Percentiles rank a stretch among this genome's conserved stretches.
phyloP scores from a whole-genome alignment of 192 early-diverging fungal species.

The Entomortierella lignicola region DNA sequence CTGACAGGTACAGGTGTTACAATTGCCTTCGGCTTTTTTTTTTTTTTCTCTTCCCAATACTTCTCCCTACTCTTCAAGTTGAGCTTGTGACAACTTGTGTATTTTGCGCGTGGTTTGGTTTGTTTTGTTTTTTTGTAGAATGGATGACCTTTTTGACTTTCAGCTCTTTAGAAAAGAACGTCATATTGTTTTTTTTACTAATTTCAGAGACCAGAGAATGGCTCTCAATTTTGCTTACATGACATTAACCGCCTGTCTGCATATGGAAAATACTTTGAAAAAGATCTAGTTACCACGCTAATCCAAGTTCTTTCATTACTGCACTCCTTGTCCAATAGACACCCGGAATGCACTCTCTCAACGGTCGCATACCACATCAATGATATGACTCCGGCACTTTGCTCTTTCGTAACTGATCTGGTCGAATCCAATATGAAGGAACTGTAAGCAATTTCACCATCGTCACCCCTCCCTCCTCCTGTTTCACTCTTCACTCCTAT shows the following conservation, averaged over 20 bases:
- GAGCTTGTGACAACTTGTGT: background rate
- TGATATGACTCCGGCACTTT: slow-evolving; percentile 50
- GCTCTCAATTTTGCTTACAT: no score
- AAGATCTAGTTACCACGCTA: background rate
- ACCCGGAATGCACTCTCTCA: slow-evolving; percentile 23
- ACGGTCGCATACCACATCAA: slow-evolving; percentile 51
- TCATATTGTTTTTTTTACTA: no score
- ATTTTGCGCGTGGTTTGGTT: background rate
- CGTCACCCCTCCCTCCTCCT: background rate
- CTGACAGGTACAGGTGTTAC: slow-evolving; percentile 22
- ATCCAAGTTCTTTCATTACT: background rate
- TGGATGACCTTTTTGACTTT: no score
- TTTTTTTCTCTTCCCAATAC: background rate
- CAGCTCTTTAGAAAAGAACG: no score
- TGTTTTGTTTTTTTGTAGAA: no score
- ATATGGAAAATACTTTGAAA: no score
- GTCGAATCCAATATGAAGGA: slow-evolving; percentile 72
- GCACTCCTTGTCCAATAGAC: slow-evolving; percentile 3
- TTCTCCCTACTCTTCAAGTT: background rate
- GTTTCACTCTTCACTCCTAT: background rate
- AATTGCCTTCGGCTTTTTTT: slow-evolving; percentile 2
- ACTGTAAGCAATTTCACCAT: slow-evolving; percentile 55
- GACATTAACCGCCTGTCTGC: background rate
- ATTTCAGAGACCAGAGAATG: no score
- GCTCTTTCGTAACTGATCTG: slow-evolving; percentile 63